A percentile compares a stretch with the other conserved stretches of the same genome.
Evolutionary conservation across 202 grass and related monocot species (phyloP).

Genomic region (Saccharum hybrid): DNA sequence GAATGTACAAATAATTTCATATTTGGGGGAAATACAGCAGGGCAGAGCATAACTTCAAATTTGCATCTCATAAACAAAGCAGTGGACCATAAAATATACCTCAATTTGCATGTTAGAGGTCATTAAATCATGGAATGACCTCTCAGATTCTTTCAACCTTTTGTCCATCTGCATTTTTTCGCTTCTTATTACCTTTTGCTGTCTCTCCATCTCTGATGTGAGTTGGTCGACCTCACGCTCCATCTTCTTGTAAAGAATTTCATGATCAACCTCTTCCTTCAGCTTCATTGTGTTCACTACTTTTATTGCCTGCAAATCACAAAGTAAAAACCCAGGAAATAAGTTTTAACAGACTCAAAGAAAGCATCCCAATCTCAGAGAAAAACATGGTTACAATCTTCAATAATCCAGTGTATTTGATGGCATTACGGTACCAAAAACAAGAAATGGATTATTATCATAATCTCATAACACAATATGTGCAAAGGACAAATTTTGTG

Average conservation of each 20-base stretch:
- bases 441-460: conserved; percentile 18
- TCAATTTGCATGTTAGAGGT: conserved; percentile 58
- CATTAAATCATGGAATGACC: conserved; percentile 60
- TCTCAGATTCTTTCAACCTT: conserved; percentile 68
- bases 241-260: conserved; percentile 82
- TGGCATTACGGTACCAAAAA: conserved; percentile 1
- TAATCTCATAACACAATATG: conserved; percentile 20
- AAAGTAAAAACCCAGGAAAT: conserved; percentile 32
- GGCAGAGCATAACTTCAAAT: conserved; percentile 15
- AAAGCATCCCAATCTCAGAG: neutral
- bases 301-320: conserved; percentile 86
- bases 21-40: conserved; percentile 11
- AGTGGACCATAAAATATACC: conserved; percentile 54
- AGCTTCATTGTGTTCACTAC: conserved; percentile 82
- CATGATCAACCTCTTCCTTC: conserved; percentile 94
- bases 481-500: neutral
- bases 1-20: neutral
- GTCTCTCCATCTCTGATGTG: conserved; percentile 91
- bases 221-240: conserved; percentile 85
- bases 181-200: conserved; percentile 68
- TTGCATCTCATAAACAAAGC: conserved; percentile 22
- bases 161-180: conserved; percentile 74
- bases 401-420: conserved; percentile 21
- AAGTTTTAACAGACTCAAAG: conserved; percentile 30
- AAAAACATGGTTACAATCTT: neutral